phyloP scores from a whole-genome alignment of 805 yeast species.

The Metschnikowia henanensis region DNA sequence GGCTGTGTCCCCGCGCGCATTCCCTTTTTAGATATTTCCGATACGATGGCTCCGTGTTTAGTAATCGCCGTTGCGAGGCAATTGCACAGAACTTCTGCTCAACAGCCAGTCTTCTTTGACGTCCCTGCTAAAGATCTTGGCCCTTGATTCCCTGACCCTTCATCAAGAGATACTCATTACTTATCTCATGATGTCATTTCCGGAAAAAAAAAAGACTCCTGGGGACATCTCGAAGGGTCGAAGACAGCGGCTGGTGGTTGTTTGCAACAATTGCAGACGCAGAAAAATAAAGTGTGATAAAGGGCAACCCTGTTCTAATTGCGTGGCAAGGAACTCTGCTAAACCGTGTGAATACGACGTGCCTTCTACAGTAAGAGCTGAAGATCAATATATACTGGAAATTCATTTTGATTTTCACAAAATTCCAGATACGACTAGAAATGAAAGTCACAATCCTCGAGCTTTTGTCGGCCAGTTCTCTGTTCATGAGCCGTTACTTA shows the following conservation, averaged over 20 bases:
- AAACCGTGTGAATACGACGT: constrained; percentile 23
- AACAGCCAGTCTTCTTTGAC: no score
- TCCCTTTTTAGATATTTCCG: neutral
- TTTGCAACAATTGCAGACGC: constrained; percentile 32
- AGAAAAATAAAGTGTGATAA: constrained; percentile 36
- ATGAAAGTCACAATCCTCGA: neutral
- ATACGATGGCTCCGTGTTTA: neutral
- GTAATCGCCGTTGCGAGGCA: neutral
- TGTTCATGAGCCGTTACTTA: neutral
- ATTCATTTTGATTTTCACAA: constrained; percentile 9
- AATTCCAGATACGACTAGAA: neutral
- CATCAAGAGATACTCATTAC: no score
- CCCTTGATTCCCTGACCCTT: no score
- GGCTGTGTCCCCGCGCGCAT: neutral
- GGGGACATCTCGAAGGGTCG: constrained; percentile 9
- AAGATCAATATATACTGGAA: constrained; percentile 13
- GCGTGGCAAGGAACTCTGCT: constrained; percentile 22
- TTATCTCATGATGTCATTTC: neutral
- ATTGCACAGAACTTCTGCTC: no score
- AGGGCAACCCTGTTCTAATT: constrained; percentile 27
- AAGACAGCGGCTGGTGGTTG: constrained; percentile 26
- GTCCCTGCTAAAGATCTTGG: neutral
- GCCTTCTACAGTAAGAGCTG: constrained; percentile 4
- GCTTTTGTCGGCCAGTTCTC: constrained; percentile 6
- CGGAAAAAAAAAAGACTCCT: neutral